Base-by-base conservation (phyloP, 148 eudicot species). In the Hydrangea macrophylla region DNA sequence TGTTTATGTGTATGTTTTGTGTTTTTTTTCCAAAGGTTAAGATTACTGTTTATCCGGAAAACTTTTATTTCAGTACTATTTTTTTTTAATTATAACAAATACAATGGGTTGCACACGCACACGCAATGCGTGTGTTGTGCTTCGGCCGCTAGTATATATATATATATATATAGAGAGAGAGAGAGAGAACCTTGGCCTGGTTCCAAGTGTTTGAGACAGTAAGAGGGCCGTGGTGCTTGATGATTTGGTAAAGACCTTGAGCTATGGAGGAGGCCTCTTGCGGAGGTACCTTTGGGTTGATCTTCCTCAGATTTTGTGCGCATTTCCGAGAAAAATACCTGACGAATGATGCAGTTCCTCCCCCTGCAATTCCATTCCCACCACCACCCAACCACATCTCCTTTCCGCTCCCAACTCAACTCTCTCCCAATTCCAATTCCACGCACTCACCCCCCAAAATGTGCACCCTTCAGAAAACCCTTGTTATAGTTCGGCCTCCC, bases 141-240 rank as follows among this genome's bases (percentile, higher is more conserved):
- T n/a, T n/a, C n/a, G n/a, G n/a, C n/a, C n/a, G 39, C 4, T 35
- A 35, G 8, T 4, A 35, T 35, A 35, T 35, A 35, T 45, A 45
- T 45, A 15, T 45, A 12, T 45, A 15, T 45, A 12, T 45, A 15
- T 45, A 12, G 20, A 33, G 68, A 9, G 54, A 48, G 37, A 44
- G 40, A 32, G 61, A 24, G 44, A 40, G 13, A 37, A 82, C 85
- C 80, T 82, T 71, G 64, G 55, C 72, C 60, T 72, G 75, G 59
- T 64, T 71, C 85, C 85, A 82, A 35, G 85, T 69, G 61, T 69
- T 72, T 62, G 74, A 53, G 59, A 78, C 60, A 51, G 77, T 57
- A 73, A 82, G 82, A 68, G 85, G 82, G 22, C 82, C 82, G 67
- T 69, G 62, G 13, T 65, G 70, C 69, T 75, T 82, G 71, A 82